phyloP scores from a whole-genome alignment of 345 rosid species.

The Trapa bicornis region DNA sequence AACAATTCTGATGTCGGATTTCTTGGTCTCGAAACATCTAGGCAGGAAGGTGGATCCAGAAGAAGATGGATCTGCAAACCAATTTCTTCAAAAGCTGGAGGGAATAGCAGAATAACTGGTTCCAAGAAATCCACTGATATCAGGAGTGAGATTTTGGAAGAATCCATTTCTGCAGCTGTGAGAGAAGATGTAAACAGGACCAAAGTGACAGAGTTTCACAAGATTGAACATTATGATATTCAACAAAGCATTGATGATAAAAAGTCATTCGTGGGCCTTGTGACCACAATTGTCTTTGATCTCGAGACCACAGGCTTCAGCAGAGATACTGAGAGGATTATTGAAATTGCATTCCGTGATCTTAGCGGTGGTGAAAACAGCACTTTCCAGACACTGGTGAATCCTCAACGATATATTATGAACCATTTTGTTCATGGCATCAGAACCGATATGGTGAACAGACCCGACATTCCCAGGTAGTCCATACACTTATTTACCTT shows the following conservation, averaged over 20 bases:
- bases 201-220: conserved; percentile 20
- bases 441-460: conserved; percentile 55
- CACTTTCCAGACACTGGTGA: conserved; percentile 69
- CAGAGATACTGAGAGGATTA: conserved; percentile 36
- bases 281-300: conserved; percentile 53
- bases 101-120: conserved; percentile 18
- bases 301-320: conserved; percentile 71
- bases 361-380: conserved; percentile 73
- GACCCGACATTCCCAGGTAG: conserved; percentile 82
- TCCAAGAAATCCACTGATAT: conserved; percentile 22
- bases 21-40: conserved; percentile 28
- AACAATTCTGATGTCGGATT: conserved; percentile 22
- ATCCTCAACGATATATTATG: conserved; percentile 45
- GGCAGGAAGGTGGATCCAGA: conserved; percentile 40
- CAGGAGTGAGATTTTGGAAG: conserved; percentile 27
- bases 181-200: conserved; percentile 24
- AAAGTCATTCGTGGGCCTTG: conserved; percentile 37
- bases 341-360: conserved; percentile 81
- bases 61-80: conserved; percentile 48
- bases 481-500: neutral
- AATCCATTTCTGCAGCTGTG: conserved; percentile 31
- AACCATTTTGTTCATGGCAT: conserved; percentile 52
- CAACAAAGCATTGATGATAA: conserved; percentile 38
- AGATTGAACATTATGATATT: conserved; percentile 28
- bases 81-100: conserved; percentile 33